These are phyloP conservation scores for Petrea volubilis DNA, from an alignment of 257 asterid species.

Conservation along the genomic window DNA sequence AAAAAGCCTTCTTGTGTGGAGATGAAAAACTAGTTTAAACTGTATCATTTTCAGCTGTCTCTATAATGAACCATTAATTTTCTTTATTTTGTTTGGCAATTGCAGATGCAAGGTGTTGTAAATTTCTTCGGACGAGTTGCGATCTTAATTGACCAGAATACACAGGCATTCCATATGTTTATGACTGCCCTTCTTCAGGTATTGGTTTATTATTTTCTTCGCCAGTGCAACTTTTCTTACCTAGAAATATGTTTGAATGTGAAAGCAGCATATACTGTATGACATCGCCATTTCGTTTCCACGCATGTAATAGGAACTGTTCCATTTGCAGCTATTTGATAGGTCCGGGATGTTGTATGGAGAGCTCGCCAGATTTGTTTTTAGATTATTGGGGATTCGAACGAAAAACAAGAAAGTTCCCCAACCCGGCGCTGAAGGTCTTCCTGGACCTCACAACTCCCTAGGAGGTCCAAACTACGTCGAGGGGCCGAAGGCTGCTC, in stretches of 20 bases:
- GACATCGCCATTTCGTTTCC: not conserved
- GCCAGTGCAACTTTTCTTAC: not conserved
- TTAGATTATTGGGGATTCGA: slow-evolving; percentile 76
- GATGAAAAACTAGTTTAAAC: no score
- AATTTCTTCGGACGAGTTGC: slow-evolving; percentile 87
- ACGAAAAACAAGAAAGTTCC: slow-evolving; percentile 59
- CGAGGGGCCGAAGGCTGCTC: slow-evolving; percentile 76
- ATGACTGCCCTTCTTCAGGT: slow-evolving; percentile 94
- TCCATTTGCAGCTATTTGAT: slow-evolving; percentile 72
- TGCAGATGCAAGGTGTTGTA: slow-evolving; percentile 93
- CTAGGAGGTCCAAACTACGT: slow-evolving; percentile 54
- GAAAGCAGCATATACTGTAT: not conserved
- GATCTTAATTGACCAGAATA: slow-evolving; percentile 86
- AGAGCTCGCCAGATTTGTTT: slow-evolving; percentile 94
- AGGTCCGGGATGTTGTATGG: slow-evolving; percentile 91
- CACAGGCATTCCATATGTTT: slow-evolving; percentile 96
- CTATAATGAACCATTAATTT: not conserved
- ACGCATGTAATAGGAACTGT: not conserved
- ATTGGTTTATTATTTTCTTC: slow-evolving; percentile 17
- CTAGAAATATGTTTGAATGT: not conserved
- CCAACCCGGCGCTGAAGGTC: slow-evolving; percentile 61
- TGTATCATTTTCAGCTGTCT: not conserved
- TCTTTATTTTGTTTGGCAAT: slow-evolving; percentile 16
- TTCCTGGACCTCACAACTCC: slow-evolving; percentile 60
- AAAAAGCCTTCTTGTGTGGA: no score